Percentiles rank a stretch among this genome's conserved stretches.
phyloP scores from a whole-genome alignment of 192 early-diverging fungal genomes.

The Umbelopsis isabellina region DNA sequence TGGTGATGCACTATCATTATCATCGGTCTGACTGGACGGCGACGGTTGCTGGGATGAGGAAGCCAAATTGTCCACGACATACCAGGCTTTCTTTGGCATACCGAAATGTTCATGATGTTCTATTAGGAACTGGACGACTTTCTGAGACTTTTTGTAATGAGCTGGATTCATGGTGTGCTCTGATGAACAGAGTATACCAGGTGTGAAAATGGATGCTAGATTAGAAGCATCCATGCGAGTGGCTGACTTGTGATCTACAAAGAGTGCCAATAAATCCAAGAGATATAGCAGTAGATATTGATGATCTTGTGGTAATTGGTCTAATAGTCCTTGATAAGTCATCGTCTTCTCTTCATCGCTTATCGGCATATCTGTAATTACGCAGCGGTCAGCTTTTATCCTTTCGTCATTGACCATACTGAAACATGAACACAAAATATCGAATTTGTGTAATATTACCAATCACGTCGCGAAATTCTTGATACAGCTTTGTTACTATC shows the following conservation, averaged over 20 bases:
- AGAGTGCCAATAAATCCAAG: slow-evolving; percentile 63
- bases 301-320: slow-evolving; percentile 54
- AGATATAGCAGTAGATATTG: slow-evolving; percentile 71
- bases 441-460: slow-evolving; percentile 40
- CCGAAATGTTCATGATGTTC: slow-evolving; percentile 46
- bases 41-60: not conserved
- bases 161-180: slow-evolving; percentile 69
- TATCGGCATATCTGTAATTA: slow-evolving; percentile 25
- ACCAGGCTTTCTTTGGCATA: slow-evolving; percentile 26
- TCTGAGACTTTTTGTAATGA: slow-evolving; percentile 72
- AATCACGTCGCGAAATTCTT: slow-evolving; percentile 65
- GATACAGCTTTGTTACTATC: slow-evolving; percentile 64
- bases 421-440: not conserved
- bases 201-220: slow-evolving; percentile 75
- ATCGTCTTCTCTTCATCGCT: slow-evolving; percentile 38
- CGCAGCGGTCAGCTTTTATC: not conserved
- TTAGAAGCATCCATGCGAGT: slow-evolving; percentile 76
- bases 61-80: not conserved
- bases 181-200: slow-evolving; percentile 71
- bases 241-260: slow-evolving; percentile 48
- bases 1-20: not conserved
- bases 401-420: not conserved
- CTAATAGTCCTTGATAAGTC: slow-evolving; percentile 59
- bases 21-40: not conserved
- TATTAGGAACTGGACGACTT: slow-evolving; percentile 76